Percentiles rank a stretch among this genome's conserved stretches.
These are phyloP conservation scores for Macrocybe sp. DNA, from an alignment of 1,284 basidiomycete genomes.

Conservation along the genomic window DNA sequence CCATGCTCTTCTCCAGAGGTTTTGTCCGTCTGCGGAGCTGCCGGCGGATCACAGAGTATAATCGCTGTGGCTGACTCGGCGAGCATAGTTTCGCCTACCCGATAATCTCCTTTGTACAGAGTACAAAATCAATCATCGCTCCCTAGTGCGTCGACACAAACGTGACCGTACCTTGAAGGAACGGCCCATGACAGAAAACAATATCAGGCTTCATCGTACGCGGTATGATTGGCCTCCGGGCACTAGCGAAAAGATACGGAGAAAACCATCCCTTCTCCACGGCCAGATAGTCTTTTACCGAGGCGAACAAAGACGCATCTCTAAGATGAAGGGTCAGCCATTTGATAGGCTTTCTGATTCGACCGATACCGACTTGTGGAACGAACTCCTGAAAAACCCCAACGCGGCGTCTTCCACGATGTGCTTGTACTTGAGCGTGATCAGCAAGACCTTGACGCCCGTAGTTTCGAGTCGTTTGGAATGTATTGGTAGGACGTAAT, in stretches of 20 bases:
- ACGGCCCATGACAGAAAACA: slow-evolving; percentile 63
- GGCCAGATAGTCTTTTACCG: slow-evolving; percentile 61
- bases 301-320: slow-evolving; percentile 49
- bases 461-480: slow-evolving; percentile 53
- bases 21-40: slow-evolving; percentile 18
- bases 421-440: slow-evolving; percentile 59
- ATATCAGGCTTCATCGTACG: slow-evolving; percentile 61
- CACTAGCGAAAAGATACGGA: slow-evolving; percentile 61
- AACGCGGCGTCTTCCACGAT: slow-evolving; percentile 53
- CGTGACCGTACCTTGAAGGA: slow-evolving; percentile 40
- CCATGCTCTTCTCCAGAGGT: slow-evolving; percentile 10
- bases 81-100: slow-evolving; percentile 52
- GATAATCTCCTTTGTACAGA: slow-evolving; percentile 45
- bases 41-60: slow-evolving; percentile 32
- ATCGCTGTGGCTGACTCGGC: slow-evolving; percentile 49
- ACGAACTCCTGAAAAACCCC: slow-evolving; percentile 56
- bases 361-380: slow-evolving; percentile 40
- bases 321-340: slow-evolving; percentile 20
- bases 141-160: neutral
- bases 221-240: slow-evolving; percentile 52
- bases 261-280: slow-evolving; percentile 66
- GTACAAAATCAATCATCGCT: slow-evolving; percentile 3
- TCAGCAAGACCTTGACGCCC: slow-evolving; percentile 48
- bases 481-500: slow-evolving; percentile 46
- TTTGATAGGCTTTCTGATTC: neutral